These are phyloP conservation scores for Zygosaccharomyces sapae DNA, from an alignment of 1,139 yeast species.

Conservation along the genomic window DNA sequence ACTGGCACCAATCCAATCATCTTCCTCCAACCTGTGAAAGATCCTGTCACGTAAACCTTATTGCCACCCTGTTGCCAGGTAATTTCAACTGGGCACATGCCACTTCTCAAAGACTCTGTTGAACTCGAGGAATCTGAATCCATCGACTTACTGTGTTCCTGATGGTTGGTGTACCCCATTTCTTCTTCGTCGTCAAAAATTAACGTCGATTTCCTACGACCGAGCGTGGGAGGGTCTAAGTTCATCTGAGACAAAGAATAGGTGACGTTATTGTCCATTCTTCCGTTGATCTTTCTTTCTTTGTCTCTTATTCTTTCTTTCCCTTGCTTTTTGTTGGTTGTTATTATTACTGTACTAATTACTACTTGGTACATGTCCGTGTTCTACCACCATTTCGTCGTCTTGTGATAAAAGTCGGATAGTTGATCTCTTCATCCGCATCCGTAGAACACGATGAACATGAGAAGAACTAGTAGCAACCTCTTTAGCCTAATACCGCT, in stretches of 20 bases:
- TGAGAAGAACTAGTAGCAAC: too few species aligned
- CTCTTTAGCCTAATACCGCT: too few species aligned
- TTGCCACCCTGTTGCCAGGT: conserved; percentile 94
- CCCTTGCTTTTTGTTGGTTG: too few species aligned
- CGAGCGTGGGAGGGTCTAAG: conserved; percentile 24
- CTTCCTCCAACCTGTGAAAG: conserved; percentile 95
- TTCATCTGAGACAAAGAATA: conserved; percentile 36
- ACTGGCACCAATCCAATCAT: conserved; percentile 71
- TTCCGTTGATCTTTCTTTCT: background rate
- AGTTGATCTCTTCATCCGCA: too few species aligned
- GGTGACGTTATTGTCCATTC: conserved; percentile 17
- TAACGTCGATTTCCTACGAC: conserved; percentile 23
- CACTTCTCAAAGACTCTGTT: conserved; percentile 10
- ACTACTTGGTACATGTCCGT: too few species aligned
- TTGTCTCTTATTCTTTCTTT: background rate
- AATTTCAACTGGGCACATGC: conserved; percentile 65
- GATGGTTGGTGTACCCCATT: conserved; percentile 15
- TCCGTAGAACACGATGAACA: too few species aligned
- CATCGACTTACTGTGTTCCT: conserved; percentile 13
- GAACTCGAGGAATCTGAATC: conserved; percentile 12
- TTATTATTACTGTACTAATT: too few species aligned
- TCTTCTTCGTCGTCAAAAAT: conserved; percentile 26
- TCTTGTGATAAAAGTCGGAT: too few species aligned
- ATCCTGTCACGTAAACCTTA: conserved; percentile 87
- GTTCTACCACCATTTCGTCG: too few species aligned